Evolutionary conservation across 139 green algal species (phyloP).

Genomic region (Penium margaritaceum): DNA sequence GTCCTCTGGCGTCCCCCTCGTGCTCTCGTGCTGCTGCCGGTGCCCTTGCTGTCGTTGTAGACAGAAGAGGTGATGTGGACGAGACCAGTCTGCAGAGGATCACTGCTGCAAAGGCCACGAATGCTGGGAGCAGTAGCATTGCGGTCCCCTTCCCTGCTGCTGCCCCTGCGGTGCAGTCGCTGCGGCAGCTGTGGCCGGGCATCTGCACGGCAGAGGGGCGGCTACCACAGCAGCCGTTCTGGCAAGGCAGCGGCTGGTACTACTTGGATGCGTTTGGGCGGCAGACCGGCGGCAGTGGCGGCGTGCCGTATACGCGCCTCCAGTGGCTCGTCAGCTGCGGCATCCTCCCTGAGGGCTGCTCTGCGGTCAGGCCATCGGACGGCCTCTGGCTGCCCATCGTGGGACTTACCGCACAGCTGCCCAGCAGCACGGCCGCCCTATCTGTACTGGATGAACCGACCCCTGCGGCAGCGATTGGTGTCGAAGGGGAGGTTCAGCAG

Average conservation of each 20-base stretch:
- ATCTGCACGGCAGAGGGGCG: neutral
- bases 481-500: no score
- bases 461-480: no score
- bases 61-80: no score
- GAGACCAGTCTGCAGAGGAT: no score
- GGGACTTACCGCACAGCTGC: neutral
- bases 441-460: neutral
- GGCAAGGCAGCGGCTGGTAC: constrained; percentile 6
- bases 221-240: constrained; percentile 5
- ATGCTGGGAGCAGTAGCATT: no score
- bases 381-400: constrained; percentile 11
- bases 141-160: no score
- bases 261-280: constrained; percentile 24
- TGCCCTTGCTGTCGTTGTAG: no score
- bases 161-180: no score
- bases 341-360: constrained; percentile 6
- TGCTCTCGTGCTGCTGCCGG: no score
- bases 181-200: neutral
- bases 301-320: constrained; percentile 5
- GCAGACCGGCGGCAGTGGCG: constrained; percentile 23
- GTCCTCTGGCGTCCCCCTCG: no score
- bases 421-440: neutral
- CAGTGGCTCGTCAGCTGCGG: constrained; percentile 23
- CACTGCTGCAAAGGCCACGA: no score
- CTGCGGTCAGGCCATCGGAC: constrained; percentile 10